Conservation (phyloP, 1,139 yeast genomes). For the Lizanozyma gosingica region DNA sequence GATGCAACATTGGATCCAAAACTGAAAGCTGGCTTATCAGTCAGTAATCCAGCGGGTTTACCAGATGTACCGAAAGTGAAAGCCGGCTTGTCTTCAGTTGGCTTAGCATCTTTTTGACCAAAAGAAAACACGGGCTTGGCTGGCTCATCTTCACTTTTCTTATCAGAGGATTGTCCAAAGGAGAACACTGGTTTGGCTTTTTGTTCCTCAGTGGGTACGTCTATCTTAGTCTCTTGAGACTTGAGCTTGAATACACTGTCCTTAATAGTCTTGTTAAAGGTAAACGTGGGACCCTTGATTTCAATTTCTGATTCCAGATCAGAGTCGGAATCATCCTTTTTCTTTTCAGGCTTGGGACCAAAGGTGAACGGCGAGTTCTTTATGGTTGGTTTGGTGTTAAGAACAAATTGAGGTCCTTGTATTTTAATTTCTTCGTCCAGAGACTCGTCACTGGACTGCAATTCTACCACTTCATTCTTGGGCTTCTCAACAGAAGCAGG, state of each 20-base stretch:
- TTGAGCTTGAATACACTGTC: conserved; percentile 41
- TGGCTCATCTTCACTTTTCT: conserved; percentile 1
- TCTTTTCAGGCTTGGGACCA: conserved; percentile 33
- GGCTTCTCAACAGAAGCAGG: conserved; percentile 1
- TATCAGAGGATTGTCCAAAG: conserved; percentile 4
- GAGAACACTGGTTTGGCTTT: conserved; percentile 3
- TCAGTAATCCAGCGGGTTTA: not conserved
- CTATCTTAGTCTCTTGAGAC: conserved; percentile 1
- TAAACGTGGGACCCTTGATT: conserved; percentile 60
- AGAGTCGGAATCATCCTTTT: conserved; percentile 31
- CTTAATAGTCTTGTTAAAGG: conserved; percentile 38
- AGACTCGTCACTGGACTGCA: conserved; percentile 23
- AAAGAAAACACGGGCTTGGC: conserved; percentile 14
- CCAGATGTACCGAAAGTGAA: conserved; percentile 9
- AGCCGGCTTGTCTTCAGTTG: conserved; percentile 9
- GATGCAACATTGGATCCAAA: conserved; percentile 7
- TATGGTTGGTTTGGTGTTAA: conserved; percentile 44
- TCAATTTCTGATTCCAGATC: conserved; percentile 49
- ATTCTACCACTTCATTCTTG: conserved; percentile 6
- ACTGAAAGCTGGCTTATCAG: conserved; percentile 1
- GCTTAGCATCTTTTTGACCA: conserved; percentile 6
- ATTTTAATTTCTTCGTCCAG: conserved; percentile 33
- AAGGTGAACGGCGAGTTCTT: conserved; percentile 53
- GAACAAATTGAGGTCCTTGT: conserved; percentile 60
- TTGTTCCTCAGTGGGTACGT: conserved; percentile 1